A percentile compares a stretch with the other conserved stretches of the same genome.
Evolutionary conservation across 495 filamentous ascomycete genomes (phyloP).

Genomic region (Xylaria sp.): DNA sequence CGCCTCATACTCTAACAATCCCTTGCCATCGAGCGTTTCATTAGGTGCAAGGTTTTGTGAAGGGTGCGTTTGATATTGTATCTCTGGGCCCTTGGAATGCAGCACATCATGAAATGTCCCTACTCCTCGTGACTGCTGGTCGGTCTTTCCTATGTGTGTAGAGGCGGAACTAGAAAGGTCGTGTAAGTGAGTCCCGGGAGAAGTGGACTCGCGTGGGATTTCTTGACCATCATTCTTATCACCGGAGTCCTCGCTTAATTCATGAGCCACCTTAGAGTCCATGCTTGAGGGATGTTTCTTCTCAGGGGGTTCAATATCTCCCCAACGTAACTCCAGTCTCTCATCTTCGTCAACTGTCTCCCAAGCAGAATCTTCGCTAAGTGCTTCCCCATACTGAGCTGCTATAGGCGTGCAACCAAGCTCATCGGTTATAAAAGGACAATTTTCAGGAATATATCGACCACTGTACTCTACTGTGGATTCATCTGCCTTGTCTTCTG

Average conservation of each 20-base stretch:
- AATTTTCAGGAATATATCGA: background rate
- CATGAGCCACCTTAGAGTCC: background rate
- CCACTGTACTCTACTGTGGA: background rate
- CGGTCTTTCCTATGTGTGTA: background rate
- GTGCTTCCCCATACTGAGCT: background rate
- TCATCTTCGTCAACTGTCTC: conserved; percentile 21
- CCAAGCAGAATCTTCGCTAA: conserved; percentile 6
- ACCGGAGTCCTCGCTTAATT: background rate
- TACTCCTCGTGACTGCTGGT: background rate
- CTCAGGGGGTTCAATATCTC: background rate
- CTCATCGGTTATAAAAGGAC: background rate
- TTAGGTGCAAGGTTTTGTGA: background rate
- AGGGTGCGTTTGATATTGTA: background rate
- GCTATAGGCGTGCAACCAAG: background rate
- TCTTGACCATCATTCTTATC: background rate
- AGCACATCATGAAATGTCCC: background rate
- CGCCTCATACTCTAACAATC: background rate
- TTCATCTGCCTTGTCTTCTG: background rate
- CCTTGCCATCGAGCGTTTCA: background rate
- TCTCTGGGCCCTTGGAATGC: background rate
- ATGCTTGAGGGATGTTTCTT: background rate
- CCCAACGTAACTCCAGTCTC: background rate
- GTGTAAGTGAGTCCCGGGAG: background rate
- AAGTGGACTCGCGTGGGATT: background rate
- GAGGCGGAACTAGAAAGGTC: background rate